Percentiles rank a stretch among this genome's conserved stretches.
Conservation (phyloP, 768 basidiomycete genomes). For the Naganishia randhawae region DNA sequence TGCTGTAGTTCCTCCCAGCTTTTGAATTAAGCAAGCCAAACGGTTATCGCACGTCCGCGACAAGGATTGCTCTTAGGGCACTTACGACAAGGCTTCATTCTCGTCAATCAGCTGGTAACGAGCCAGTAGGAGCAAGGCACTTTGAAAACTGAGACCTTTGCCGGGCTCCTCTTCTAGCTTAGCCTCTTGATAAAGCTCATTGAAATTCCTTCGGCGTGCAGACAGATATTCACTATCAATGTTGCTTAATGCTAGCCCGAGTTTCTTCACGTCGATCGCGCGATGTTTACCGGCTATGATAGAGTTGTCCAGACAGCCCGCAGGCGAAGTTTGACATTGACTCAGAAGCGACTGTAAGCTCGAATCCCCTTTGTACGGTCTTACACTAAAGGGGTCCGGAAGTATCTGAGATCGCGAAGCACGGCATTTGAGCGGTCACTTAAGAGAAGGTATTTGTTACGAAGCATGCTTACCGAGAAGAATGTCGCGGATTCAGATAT, state of each 20-base stretch:
- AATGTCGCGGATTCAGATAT: constrained; percentile 74
- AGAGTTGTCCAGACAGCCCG: constrained; percentile 31
- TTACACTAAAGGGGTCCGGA: constrained; percentile 79
- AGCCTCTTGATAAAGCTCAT: constrained; percentile 82
- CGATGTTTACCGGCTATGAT: constrained; percentile 34
- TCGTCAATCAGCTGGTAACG: constrained; percentile 91
- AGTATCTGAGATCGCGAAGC: constrained; percentile 60
- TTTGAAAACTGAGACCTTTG: constrained; percentile 82
- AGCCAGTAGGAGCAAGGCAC: constrained; percentile 78
- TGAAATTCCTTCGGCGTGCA: constrained; percentile 66
- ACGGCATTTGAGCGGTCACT: constrained; percentile 5
- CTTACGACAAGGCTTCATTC: constrained; percentile 79
- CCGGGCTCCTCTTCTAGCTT: constrained; percentile 65
- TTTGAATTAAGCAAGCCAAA: not conserved
- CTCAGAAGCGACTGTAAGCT: constrained; percentile 62
- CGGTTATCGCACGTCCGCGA: not conserved
- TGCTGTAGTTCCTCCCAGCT: constrained; percentile 1
- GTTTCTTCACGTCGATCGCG: constrained; percentile 62
- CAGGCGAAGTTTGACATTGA: constrained; percentile 50
- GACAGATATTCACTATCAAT: constrained; percentile 67
- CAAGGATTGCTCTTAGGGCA: constrained; percentile 30
- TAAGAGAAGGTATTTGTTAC: not conserved
- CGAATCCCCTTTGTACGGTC: constrained; percentile 72
- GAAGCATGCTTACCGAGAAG: constrained; percentile 65
- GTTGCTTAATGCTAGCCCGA: constrained; percentile 59